Base-by-base conservation (phyloP, 1,284 basidiomycete genomes). In the Ganoderma sp. region DNA sequence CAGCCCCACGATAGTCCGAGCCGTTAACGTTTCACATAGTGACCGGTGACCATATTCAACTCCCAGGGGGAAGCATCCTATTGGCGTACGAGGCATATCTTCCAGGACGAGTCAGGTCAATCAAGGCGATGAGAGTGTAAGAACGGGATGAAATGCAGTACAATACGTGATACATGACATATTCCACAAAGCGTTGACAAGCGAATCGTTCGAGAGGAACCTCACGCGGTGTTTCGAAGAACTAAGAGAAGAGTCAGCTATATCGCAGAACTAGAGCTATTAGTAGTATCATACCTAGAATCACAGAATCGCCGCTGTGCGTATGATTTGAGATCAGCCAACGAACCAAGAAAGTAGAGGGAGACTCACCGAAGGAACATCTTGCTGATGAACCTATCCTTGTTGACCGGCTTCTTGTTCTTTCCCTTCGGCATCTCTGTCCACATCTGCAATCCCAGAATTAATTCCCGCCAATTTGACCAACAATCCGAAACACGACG, bases 381-480 rank as follows among this genome's bases (percentile, higher is more conserved):
- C 83, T 97, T 99, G 83, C 96, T 98, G 79, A 99, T 98, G 84
- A 99, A 99, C 56, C 98, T 88, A 83, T 99, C 96, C 83, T 98
- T 98, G 86, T 99, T 99, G 70, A 99, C 91, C 3, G 98, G 94
- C 81, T 99, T 99, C 84, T 98, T 98, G 79, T 95, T 96, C 84
- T 99, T 99, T 63, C 96, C 96, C 82, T 99, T 99, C 28, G 98
- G 98, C 65, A 93, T 83, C 80, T 99, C 98, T 37, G 97, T 98
- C 98, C 98, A 99, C 97, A 98, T 98, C 94, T 97, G 39, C 19
- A 42, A 71, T 64, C 57, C 25, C 45, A 54, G 17, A 22, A 39
- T 71, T 32, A 75, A 25, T 25, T 28, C 12, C 9, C 12, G 25
- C 12, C 48, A 3, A 67, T 28, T 69, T 12, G 22, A 28, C 54